A percentile compares a stretch with the other conserved stretches of the same genome.
phyloP scores from a whole-genome alignment of 306 rosid genomes.

The Mimosa bimucronata region DNA sequence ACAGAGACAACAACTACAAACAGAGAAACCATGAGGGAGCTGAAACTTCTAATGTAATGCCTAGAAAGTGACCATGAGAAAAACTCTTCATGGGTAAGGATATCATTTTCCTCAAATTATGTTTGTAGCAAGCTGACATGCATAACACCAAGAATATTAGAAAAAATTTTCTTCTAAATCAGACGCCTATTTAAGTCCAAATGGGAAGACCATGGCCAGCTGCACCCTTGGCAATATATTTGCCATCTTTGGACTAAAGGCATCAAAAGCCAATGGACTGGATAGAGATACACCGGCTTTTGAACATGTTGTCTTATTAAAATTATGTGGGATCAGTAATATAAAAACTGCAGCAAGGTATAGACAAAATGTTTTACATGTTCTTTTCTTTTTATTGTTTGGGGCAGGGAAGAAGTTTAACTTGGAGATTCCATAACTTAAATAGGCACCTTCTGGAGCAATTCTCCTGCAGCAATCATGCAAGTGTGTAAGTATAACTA shows the following conservation, averaged over 20 bases:
- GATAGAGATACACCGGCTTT: conserved; percentile 22
- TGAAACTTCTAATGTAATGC: not conserved
- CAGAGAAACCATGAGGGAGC: conserved; percentile 20
- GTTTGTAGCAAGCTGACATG: conserved; percentile 3
- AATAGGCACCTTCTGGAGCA: conserved; percentile 45
- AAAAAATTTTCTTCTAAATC: conserved; percentile 14
- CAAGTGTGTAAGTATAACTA: conserved; percentile 30
- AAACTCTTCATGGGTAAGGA: not conserved
- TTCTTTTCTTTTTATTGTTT: conserved; percentile 23
- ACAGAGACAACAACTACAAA: not conserved
- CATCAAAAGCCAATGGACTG: not conserved
- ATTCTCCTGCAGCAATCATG: conserved; percentile 46
- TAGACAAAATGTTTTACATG: conserved; percentile 38
- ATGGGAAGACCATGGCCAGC: conserved; percentile 12
- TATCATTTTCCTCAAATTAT: conserved; percentile 4
- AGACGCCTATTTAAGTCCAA: not conserved
- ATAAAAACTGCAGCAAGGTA: conserved; percentile 31
- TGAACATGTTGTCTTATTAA: conserved; percentile 25
- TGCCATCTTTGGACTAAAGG: conserved; percentile 22
- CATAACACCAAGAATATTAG: not conserved
- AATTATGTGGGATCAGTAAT: conserved; percentile 20
- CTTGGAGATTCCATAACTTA: conserved; percentile 44
- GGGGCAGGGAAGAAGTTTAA: conserved; percentile 42
- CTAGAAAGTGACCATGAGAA: not conserved
- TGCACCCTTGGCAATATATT: conserved; percentile 5